These are phyloP conservation scores for Pichia kluyveri DNA, from an alignment of 805 yeast genomes.

Conservation along the genomic window DNA sequence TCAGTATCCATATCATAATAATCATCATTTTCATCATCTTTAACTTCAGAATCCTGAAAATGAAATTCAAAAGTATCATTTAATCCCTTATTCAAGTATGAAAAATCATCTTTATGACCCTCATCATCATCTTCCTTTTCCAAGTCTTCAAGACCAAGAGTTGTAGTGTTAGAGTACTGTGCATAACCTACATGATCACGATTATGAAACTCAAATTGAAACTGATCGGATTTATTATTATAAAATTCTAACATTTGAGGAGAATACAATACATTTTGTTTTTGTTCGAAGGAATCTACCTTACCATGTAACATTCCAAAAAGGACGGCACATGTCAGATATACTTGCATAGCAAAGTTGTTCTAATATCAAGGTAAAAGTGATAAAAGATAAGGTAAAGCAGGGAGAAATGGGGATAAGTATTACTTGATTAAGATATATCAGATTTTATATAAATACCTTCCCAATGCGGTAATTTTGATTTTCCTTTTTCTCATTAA, in stretches of 20 bases:
- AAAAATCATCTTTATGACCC: not conserved
- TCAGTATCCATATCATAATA: not conserved
- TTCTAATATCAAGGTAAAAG: not conserved
- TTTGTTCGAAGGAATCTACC: not conserved
- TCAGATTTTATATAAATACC: too few relatives aligned
- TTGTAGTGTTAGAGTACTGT: not conserved
- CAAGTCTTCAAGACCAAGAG: not conserved
- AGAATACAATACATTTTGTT: not conserved
- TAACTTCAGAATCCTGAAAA: too few relatives aligned
- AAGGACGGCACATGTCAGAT: not conserved
- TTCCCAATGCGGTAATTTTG: not conserved
- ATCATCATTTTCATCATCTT: not conserved
- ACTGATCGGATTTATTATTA: not conserved
- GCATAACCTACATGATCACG: not conserved
- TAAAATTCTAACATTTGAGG: not conserved
- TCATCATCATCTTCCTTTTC: too few relatives aligned
- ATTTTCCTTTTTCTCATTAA: not conserved
- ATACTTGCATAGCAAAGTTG: not conserved
- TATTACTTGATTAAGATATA: too few relatives aligned
- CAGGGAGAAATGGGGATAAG: not conserved
- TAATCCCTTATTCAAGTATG: too few relatives aligned
- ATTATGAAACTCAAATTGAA: not conserved
- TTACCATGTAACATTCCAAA: not conserved
- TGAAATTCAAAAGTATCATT: too few relatives aligned
- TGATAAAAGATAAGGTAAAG: not conserved